Evolutionary conservation across 805 yeast species (phyloP).

Genomic region (Priceomyces fermenticarens): DNA sequence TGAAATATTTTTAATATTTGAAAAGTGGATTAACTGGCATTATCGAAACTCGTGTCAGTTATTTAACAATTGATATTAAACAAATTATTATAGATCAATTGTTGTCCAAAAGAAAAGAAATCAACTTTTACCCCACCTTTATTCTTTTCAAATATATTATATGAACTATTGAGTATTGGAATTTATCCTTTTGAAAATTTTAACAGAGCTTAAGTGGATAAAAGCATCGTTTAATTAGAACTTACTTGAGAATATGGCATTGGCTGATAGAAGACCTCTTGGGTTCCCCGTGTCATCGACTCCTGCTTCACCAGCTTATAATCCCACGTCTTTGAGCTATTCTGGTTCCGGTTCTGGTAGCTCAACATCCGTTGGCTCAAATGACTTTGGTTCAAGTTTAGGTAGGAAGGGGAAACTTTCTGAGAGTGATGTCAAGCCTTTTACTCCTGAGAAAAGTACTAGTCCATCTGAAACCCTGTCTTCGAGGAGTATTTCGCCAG

Average conservation of each 20-base stretch:
- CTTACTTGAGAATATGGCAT: conserved; percentile 45
- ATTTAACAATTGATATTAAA: not conserved
- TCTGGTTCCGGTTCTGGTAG: conserved; percentile 8
- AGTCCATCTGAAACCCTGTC: conserved; percentile 35
- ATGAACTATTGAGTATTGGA: conserved; percentile 1
- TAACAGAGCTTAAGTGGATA: conserved; percentile 3
- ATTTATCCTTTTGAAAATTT: conserved; percentile 1
- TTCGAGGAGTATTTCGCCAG: conserved; percentile 42
- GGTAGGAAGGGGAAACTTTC: conserved; percentile 13
- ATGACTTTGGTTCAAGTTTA: conserved; percentile 7
- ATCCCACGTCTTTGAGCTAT: conserved; percentile 24
- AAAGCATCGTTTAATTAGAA: conserved; percentile 4
- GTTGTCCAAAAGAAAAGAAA: conserved; percentile 1
- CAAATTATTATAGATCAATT: not conserved
- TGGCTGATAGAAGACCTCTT: conserved; percentile 65
- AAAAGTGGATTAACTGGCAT: conserved; percentile 1
- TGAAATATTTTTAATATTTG: conserved; percentile 1
- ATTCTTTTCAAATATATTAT: conserved; percentile 1
- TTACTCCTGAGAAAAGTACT: conserved; percentile 21
- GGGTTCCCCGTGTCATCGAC: conserved; percentile 50
- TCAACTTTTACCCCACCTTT: not conserved
- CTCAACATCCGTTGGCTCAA: conserved; percentile 7
- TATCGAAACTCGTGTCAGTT: not conserved
- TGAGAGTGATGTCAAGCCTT: conserved; percentile 18
- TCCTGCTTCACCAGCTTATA: conserved; percentile 43